phyloP scores from a whole-genome alignment of 2,329 filamentous ascomycete genomes.

The Botrytis fabae region DNA sequence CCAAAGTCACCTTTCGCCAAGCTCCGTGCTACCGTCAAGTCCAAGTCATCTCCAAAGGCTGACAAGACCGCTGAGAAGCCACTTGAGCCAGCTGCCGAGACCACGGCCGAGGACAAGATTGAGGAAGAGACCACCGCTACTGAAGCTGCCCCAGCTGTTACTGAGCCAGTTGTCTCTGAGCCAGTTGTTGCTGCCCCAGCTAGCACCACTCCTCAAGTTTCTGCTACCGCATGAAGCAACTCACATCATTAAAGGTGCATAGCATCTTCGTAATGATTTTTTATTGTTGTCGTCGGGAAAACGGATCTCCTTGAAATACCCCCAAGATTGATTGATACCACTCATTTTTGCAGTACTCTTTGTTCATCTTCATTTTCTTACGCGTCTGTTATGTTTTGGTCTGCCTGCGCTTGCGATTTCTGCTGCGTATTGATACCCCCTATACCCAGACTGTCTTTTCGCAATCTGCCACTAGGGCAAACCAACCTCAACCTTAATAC shows the following conservation, averaged over 20 bases:
- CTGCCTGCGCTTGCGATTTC: slow-evolving; percentile 34
- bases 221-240: slow-evolving; percentile 39
- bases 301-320: slow-evolving; percentile 44
- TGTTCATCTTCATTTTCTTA: slow-evolving; percentile 26
- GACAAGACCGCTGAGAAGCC: slow-evolving; percentile 47
- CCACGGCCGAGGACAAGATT: slow-evolving; percentile 24
- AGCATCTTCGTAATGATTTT: slow-evolving; percentile 22
- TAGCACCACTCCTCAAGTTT: slow-evolving; percentile 36
- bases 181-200: slow-evolving; percentile 31
- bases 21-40: slow-evolving; percentile 42
- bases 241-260: slow-evolving; percentile 19
- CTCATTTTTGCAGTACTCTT: slow-evolving; percentile 41
- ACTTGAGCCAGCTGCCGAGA: slow-evolving; percentile 37
- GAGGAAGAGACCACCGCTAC: slow-evolving; percentile 38
- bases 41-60: slow-evolving; percentile 45
- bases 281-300: slow-evolving; percentile 38
- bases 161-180: slow-evolving; percentile 30
- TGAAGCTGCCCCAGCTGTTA: slow-evolving; percentile 33
- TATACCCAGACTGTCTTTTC: slow-evolving; percentile 44
- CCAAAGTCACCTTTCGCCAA: slow-evolving; percentile 41
- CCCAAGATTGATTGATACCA: slow-evolving; percentile 43
- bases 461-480: slow-evolving; percentile 44
- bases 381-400: slow-evolving; percentile 35
- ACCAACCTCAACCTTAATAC: slow-evolving; percentile 39
- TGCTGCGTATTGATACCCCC: slow-evolving; percentile 44